A percentile compares a stretch with the other conserved stretches of the same genome.
Evolutionary conservation across 2,329 filamentous ascomycete genomes (phyloP).

Genomic region (Calonectria pseudoreteaudii): DNA sequence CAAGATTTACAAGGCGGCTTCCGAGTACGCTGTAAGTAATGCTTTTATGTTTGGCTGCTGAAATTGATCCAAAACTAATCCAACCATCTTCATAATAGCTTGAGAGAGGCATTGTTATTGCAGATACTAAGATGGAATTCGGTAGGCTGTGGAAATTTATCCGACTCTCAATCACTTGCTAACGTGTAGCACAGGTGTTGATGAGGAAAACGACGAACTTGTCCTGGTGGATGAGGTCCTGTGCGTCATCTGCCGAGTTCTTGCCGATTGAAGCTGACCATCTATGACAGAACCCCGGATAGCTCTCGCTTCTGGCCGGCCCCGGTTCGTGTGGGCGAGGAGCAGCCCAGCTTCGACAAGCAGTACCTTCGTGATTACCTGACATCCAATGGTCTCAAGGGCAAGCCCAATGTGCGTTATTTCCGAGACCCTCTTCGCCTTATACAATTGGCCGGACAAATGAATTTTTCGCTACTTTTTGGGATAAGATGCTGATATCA

Average conservation of each 20-base stretch:
- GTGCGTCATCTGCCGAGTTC: background rate
- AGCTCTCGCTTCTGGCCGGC: conserved; percentile 88
- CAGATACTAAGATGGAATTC: conserved; percentile 44
- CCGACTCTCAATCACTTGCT: background rate
- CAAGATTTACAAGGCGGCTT: conserved; percentile 41
- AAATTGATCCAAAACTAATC: too few species aligned
- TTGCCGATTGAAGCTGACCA: background rate
- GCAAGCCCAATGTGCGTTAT: conserved; percentile 38
- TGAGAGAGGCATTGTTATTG: conserved; percentile 38
- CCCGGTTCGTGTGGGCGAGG: conserved; percentile 71
- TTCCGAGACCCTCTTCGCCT: background rate
- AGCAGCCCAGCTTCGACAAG: conserved; percentile 90
- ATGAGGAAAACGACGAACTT: conserved; percentile 44
- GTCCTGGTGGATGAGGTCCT: conserved; percentile 42
- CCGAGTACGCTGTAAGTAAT: conserved; percentile 34
- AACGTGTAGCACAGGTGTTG: conserved; percentile 26
- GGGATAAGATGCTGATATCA: background rate
- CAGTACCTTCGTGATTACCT: conserved; percentile 87
- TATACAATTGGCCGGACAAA: background rate
- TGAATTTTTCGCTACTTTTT: too few species aligned
- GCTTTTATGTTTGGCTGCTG: background rate
- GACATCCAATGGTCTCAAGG: conserved; percentile 70
- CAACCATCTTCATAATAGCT: background rate
- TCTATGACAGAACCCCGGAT: conserved; percentile 55
- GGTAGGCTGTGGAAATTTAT: conserved; percentile 10